Evolutionary conservation across 257 asterid species (phyloP), one percentile per base, ranked within the genome.

Genomic region (Przewalskia tangutica): DNA sequence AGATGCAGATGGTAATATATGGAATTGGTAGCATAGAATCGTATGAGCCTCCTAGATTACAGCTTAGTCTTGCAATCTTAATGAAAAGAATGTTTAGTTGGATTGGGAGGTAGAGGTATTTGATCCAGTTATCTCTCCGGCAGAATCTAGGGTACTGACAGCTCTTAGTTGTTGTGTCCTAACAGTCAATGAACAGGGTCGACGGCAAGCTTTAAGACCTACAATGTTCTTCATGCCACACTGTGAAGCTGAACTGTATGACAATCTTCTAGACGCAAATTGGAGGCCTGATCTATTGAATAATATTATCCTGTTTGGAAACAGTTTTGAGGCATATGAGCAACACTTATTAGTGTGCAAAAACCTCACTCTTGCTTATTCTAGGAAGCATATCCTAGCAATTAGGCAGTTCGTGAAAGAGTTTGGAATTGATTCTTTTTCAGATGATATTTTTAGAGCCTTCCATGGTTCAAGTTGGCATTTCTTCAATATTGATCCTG

Each of bases 1-100:
- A 88, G 83, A 85, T 93, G 92, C 84, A 54, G 85, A 90, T 95
- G 94, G 99, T 95, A 2, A 87, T 95, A 8, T 94, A 92, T 67
- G 99, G 99, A 13, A 91, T 95, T 67, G 99, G 99, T n/a, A 95
- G 97, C 88, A 91, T 95, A 12, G 97, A 91, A 65, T 90, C 94
- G 20, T 91, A 62, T 60, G 97, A 93, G 27, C 83, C 91, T 71
- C 97, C 98, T 20, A 77, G 97, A 56, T 77, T 90, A 86, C 99
- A 94, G 83, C 97, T 96, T 40, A 82, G 94, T 82, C 89, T 92
- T 23, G 98, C 97, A 62, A 66, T 95, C 83, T 77, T 92, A 91
- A 85, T 96, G 91, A 94, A 89, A 89, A 89, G 90, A 89, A 88
- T 85, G 36, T 89, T 92, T 13, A 86, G 82, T 67, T 93, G 98